A percentile compares a stretch with the other conserved stretches of the same genome.
phyloP scores from a whole-genome alignment of 2,329 filamentous ascomycete species.

The Calonectria henricotiae region DNA sequence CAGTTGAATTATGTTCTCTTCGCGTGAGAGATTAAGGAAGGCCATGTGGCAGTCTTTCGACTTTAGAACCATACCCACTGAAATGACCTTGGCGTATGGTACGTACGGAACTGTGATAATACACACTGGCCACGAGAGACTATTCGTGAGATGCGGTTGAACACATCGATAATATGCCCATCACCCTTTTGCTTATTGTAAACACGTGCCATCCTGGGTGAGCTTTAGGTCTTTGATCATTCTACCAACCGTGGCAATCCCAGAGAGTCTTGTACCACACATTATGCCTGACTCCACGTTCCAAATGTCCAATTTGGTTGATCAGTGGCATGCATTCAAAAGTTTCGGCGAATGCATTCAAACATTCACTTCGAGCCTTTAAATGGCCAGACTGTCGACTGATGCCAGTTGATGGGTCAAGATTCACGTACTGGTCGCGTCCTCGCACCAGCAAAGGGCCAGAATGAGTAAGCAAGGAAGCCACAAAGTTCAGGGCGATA shows the following conservation, averaged over 20 bases:
- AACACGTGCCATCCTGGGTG: too few relatives aligned
- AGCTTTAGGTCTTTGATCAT: too few relatives aligned
- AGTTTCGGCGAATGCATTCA: constrained; percentile 4
- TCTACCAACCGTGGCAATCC: constrained; percentile 14
- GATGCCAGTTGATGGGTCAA: constrained; percentile 11
- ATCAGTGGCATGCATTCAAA: constrained; percentile 6
- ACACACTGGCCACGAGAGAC: too few relatives aligned
- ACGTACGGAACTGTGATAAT: too few relatives aligned
- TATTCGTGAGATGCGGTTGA: too few relatives aligned
- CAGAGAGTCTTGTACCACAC: constrained; percentile 18
- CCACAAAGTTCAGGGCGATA: constrained; percentile 9
- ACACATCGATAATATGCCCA: neutral
- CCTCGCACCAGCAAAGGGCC: constrained; percentile 12
- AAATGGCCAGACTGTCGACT: neutral
- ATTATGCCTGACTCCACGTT: constrained; percentile 6
- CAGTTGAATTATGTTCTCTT: too few relatives aligned
- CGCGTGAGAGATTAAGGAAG: too few relatives aligned
- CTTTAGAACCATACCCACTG: too few relatives aligned
- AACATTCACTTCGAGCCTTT: neutral
- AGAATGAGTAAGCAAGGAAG: neutral
- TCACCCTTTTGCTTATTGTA: neutral
- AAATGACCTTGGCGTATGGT: too few relatives aligned
- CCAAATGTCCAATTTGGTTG: constrained; percentile 6
- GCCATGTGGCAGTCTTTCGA: too few relatives aligned
- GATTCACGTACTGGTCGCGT: neutral